Percentiles rank a stretch among this genome's conserved stretches.
These are phyloP conservation scores for Fusarium tjaetaba DNA, from an alignment of 2,329 filamentous ascomycete genomes.

Conservation along the genomic window DNA sequence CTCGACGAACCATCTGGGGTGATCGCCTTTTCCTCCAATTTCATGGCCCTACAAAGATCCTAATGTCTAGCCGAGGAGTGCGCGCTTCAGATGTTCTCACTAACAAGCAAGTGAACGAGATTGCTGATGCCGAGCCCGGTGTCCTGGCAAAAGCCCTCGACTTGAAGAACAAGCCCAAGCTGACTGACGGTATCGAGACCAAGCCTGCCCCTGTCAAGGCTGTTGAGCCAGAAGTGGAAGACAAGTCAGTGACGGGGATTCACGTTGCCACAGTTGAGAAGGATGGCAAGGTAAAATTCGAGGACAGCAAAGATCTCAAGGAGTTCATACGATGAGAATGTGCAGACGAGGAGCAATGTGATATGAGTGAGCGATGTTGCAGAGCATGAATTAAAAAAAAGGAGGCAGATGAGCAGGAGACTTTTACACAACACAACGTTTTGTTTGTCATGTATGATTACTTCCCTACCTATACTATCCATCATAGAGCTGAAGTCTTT, in stretches of 20 bases:
- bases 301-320: slow-evolving; percentile 67
- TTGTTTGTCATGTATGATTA: slow-evolving; percentile 28
- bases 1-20: slow-evolving; percentile 88
- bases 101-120: slow-evolving; percentile 84
- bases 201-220: slow-evolving; percentile 39
- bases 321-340: slow-evolving; percentile 58
- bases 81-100: slow-evolving; percentile 82
- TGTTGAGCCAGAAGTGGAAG: slow-evolving; percentile 41
- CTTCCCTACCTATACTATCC: slow-evolving; percentile 13
- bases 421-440: neutral
- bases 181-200: slow-evolving; percentile 23
- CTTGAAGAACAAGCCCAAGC: slow-evolving; percentile 50
- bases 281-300: slow-evolving; percentile 74
- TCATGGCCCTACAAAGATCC: slow-evolving; percentile 83
- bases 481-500: slow-evolving; percentile 26
- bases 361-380: slow-evolving; percentile 4
- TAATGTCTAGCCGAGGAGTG: slow-evolving; percentile 88
- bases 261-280: slow-evolving; percentile 66
- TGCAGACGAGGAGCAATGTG: neutral
- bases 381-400: slow-evolving; percentile 9
- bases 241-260: slow-evolving; percentile 56
- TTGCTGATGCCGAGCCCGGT: slow-evolving; percentile 83
- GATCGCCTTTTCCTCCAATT: slow-evolving; percentile 94
- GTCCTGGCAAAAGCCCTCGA: slow-evolving; percentile 69
- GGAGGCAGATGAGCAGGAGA: slow-evolving; percentile 1